phyloP scores from a whole-genome alignment of 306 rosid species.

The Casuarina cunninghamiana region DNA sequence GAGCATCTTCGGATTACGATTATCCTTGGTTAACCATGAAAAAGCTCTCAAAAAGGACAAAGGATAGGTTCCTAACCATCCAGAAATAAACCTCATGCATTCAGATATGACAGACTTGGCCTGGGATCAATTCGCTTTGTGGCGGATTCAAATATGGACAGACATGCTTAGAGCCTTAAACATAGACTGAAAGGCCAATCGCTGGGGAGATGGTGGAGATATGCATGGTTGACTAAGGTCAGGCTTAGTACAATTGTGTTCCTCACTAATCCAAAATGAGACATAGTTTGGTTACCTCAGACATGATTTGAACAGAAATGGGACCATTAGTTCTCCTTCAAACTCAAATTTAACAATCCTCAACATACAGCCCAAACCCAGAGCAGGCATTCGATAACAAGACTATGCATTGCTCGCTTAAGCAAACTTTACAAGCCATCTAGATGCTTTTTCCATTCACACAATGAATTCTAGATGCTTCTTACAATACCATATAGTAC shows the following conservation, averaged over 20 bases:
- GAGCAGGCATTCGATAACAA: not conserved
- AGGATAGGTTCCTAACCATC: not conserved
- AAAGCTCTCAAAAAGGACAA: not conserved
- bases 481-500: not conserved
- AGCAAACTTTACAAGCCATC: not conserved
- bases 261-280: not conserved
- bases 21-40: not conserved
- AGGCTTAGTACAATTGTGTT: not conserved
- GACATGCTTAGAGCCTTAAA: not conserved
- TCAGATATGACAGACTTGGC: not conserved
- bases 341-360: not conserved
- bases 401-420: not conserved
- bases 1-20: not conserved
- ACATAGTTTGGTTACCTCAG: not conserved
- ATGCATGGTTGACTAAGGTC: not conserved
- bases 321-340: not conserved
- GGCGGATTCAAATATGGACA: not conserved
- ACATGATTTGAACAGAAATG: not conserved
- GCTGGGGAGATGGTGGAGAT: not conserved
- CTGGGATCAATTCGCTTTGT: not conserved
- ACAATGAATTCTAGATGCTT: not conserved
- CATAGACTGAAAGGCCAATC: not conserved
- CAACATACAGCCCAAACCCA: not conserved
- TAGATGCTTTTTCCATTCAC: not conserved
- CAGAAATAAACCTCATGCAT: not conserved